Base-by-base conservation (phyloP, 1,284 basidiomycete genomes). In the Sporisorium scitamineum region DNA sequence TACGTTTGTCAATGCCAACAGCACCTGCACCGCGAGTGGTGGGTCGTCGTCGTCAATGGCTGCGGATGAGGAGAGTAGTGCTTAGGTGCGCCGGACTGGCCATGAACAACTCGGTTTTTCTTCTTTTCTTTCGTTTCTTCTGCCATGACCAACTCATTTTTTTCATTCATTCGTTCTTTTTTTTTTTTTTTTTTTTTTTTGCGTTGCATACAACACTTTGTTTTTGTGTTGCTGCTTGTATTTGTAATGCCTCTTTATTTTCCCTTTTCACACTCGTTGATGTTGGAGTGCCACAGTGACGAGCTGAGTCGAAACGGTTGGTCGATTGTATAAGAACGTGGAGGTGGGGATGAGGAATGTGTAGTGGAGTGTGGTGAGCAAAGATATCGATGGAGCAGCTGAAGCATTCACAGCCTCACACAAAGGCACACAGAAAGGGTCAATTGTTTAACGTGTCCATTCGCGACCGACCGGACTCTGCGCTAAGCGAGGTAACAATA, bases 401-500 rank as follows among this genome's bases (percentile, higher is more conserved):
- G n/a, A n/a, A n/a, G n/a, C n/a, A n/a, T n/a, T n/a, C n/a, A n/a
- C n/a, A n/a, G n/a, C n/a, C n/a, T 18, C 39, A 42, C 39, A 42
- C 39, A 42, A 34, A 34, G 32, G 5, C 14, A 39, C 34, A 53
- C 34, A 52, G n/a, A n/a, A n/a, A n/a, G n/a, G n/a, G n/a, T n/a
- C n/a, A n/a, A n/a, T n/a, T n/a, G n/a, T n/a, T 31, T 14, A 39
- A 42, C 11, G 24, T 29, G 37, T 10, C 11, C 22, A n/a, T 42
- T 41, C n/a, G n/a, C n/a, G n/a, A n/a, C n/a, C n/a, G n/a, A n/a
- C n/a, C n/a, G n/a, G n/a, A 0, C 8, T 29, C 54, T n/a, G 3
- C 39, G 9, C 24, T 42, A 84, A 1, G 83, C 83, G 45, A 83
- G 56, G 60, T 84, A 84, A 48, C 74, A 70, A 66, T 84, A 84